A percentile compares a stretch with the other conserved stretches of the same genome.
Evolutionary conservation across 176 grass and related monocot genomes (phyloP).

Genomic region (Aegilops speltoides): DNA sequence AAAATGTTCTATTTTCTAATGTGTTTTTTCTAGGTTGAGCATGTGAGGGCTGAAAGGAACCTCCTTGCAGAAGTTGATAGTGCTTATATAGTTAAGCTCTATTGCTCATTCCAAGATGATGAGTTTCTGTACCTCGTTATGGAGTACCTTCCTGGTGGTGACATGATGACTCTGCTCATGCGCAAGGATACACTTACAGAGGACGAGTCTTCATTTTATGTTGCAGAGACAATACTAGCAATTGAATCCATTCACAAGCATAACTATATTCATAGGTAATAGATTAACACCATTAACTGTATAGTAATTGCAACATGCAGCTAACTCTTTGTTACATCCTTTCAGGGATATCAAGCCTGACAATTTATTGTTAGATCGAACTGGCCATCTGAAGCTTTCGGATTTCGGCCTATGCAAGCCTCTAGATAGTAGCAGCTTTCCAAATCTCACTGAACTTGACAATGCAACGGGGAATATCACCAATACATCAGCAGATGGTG

Average conservation of each 20-base stretch:
- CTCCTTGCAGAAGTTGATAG: slow-evolving; percentile 80
- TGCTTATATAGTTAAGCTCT: slow-evolving; percentile 76
- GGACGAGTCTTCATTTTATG: slow-evolving; percentile 68
- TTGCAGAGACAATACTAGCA: slow-evolving; percentile 76
- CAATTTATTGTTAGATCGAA: slow-evolving; percentile 69
- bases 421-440: slow-evolving; percentile 84
- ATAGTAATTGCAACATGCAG: background rate
- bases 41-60: slow-evolving; percentile 74
- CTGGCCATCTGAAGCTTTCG: slow-evolving; percentile 93
- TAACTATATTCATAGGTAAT: slow-evolving; percentile 80
- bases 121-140: slow-evolving; percentile 74
- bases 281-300: background rate
- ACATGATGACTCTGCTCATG: slow-evolving; percentile 88
- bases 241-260: slow-evolving; percentile 87
- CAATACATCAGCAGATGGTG: slow-evolving; percentile 51
- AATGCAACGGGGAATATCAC: slow-evolving; percentile 45
- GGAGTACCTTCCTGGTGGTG: slow-evolving; percentile 88
- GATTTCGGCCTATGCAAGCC: slow-evolving; percentile 99
- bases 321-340: slow-evolving; percentile 34
- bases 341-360: slow-evolving; percentile 99
- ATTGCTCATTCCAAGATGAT: slow-evolving; percentile 83
- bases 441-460: slow-evolving; percentile 74
- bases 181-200: slow-evolving; percentile 76
- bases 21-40: slow-evolving; percentile 59
- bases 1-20: slow-evolving; percentile 13